These are phyloP conservation scores for Eleusine indica DNA, from an alignment of 176 grass and related monocot genomes.

Conservation along the genomic window DNA sequence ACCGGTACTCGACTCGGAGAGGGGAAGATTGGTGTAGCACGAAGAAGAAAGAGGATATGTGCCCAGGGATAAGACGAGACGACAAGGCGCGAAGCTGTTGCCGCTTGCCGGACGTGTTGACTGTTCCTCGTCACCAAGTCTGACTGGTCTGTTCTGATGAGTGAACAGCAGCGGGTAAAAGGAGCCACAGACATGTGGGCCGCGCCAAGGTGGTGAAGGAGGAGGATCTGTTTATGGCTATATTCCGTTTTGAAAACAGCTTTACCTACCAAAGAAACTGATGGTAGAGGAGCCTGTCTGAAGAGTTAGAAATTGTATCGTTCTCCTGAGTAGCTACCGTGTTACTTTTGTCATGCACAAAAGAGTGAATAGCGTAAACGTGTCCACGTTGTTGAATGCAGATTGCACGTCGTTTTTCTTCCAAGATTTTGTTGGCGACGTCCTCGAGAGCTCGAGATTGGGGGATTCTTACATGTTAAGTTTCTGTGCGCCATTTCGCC, in stretches of 20 bases:
- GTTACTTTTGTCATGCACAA: background rate
- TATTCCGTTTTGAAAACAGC: background rate
- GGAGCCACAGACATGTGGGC: background rate
- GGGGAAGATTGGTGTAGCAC: background rate
- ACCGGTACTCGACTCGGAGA: background rate
- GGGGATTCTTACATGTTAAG: background rate
- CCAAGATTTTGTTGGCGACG: background rate
- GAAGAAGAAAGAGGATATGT: background rate
- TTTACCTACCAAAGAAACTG: background rate
- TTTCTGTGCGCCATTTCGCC: background rate
- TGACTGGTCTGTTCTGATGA: background rate
- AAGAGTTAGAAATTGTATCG: background rate
- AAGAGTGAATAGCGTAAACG: background rate
- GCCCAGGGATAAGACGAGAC: background rate
- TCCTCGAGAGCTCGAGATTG: background rate
- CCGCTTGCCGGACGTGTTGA: constrained; percentile 4
- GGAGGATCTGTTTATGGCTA: too few species aligned
- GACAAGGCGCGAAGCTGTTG: background rate
- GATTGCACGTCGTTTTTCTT: background rate
- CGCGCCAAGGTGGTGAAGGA: background rate
- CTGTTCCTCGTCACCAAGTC: constrained; percentile 3
- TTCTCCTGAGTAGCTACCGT: background rate
- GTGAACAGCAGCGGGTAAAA: background rate
- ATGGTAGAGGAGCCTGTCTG: background rate
- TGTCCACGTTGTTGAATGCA: background rate